A percentile compares a stretch with the other conserved stretches of the same genome.
Evolutionary conservation across 2,329 filamentous ascomycete genomes (phyloP).

Genomic region (Kalmusia sp.): DNA sequence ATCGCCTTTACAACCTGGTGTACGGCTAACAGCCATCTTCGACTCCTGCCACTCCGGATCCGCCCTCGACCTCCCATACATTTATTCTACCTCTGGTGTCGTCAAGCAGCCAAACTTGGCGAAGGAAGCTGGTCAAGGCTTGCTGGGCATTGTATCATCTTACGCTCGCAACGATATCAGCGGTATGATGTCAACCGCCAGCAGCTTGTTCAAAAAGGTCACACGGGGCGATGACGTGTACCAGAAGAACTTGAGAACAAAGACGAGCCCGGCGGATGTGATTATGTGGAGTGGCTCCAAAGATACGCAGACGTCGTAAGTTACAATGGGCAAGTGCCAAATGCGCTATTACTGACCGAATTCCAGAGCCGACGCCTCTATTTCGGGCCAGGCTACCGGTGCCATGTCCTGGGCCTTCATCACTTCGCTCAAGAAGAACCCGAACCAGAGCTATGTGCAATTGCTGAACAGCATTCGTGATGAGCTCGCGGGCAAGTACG

Average conservation of each 20-base stretch:
- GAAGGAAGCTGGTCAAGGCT: slow-evolving; percentile 77
- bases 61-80: slow-evolving; percentile 77
- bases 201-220: slow-evolving; percentile 87
- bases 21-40: slow-evolving; percentile 82
- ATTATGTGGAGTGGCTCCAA: slow-evolving; percentile 98
- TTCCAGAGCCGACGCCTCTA: slow-evolving; percentile 83
- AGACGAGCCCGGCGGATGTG: slow-evolving; percentile 93
- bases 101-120: slow-evolving; percentile 83
- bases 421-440: slow-evolving; percentile 86
- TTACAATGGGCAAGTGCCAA: slow-evolving; percentile 29
- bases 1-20: slow-evolving; percentile 76
- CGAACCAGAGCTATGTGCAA: slow-evolving; percentile 94
- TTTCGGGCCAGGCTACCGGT: slow-evolving; percentile 86
- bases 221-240: slow-evolving; percentile 79
- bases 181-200: slow-evolving; percentile 80
- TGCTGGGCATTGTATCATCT: slow-evolving; percentile 74
- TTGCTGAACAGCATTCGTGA: slow-evolving; percentile 95
- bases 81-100: slow-evolving; percentile 80
- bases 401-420: slow-evolving; percentile 99
- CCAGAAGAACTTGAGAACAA: slow-evolving; percentile 82
- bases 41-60: slow-evolving; percentile 83
- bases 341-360: slow-evolving; percentile 6
- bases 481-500: slow-evolving; percentile 83
- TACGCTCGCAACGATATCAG: slow-evolving; percentile 86
- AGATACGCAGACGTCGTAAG: slow-evolving; percentile 90